Evolutionary conservation across 805 yeast species (phyloP), one percentile per base, ranked within the genome.

Genomic region (Saccharomycopsis sp.): DNA sequence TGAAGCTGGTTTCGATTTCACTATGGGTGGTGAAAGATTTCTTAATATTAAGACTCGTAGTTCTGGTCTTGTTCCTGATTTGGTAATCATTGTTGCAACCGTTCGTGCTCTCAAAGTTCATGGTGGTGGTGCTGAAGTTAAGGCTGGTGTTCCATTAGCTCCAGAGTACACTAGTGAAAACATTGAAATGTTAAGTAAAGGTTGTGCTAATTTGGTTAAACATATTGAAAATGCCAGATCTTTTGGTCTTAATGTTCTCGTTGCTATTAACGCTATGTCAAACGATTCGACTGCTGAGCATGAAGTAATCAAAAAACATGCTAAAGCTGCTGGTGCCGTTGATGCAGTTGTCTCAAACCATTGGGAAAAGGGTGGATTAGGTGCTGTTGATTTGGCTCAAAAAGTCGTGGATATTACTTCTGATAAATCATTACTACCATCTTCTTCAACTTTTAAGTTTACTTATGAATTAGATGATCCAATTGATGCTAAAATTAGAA

Each of bases 11-110:
- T 82, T 82, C 63, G 94, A 82, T 61, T 82, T 82, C 68, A 82
- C 92, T 38, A 82, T 82, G 94, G 94, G 94, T 57, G 94, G 94
- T 59, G 94, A 82, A 65, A 68, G 94, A 62, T 82, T 82, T 61
- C 67, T 79, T 59, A 80, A 82, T 61, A 82, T 82, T 63, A 82
- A 82, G 60, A 79, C 88, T 58, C 72, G 92, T 57, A 70, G 87
- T 8, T 76, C 85, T n/a, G 92, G 89, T 6, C 66, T 81, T 47
- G 67, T 67, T 23, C 94, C 94, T 15, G 85, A 82, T 57, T 77
- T 74, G 34, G 81, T 82, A 48, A 85, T 82, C 35, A 70, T 82
- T 51, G 94, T 82, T 45, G 92, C 94, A 39, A 82, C 94, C 29
- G 79, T 80, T 17, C 72, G 94, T 63, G 94, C 94, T 20, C 67